Evolutionary conservation across 2,329 filamentous ascomycete genomes (phyloP), one percentile per base, ranked within the genome.

Genomic region (Rhytidhysteron rufulum): DNA sequence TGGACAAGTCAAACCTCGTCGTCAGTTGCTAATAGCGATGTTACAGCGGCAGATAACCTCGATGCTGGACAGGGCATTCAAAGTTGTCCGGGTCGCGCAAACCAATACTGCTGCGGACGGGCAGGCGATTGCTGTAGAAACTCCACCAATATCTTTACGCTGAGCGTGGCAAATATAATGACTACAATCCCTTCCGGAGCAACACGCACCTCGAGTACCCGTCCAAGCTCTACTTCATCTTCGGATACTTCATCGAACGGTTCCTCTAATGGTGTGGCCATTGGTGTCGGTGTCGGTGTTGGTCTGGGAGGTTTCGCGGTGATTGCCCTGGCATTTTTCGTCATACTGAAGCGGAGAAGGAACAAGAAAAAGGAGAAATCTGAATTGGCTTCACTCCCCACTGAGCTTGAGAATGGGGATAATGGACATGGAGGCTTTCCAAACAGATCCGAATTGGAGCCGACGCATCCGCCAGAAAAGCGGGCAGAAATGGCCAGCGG

Each of bases 71-170:
- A 51, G 25, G 52, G 52, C 6, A 34, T 55, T 1, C 41, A 44
- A 20, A 46, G 39, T 13, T 55, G 52, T 30, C 22, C 36, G 21
- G 43, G 43, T 15, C 46, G 49, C 6, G 31, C 42, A 8, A 40
- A 49, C n/a, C 35, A 39, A 25, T 55, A 49, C 41, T 55, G 52
- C 37, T 55, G 50, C 34, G 37, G 32, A 5, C 31, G 41, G 18
- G 41, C 40, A 25, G 45, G 43, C 18, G 49, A 55, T 37, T 55
- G 50, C 29, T 55, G 52, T 39, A 39, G 34, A 36, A 42, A 54
- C 20, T 36, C 38, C 4, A 37, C 40, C 13, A 41, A 44, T 16
- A 39, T 54, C 25, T 55, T 55, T 31, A 40, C 34, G 15, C 44
- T 52, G 15, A 42, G 33, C 6, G 40, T 37, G 5, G 47, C 39